Base-by-base conservation (phyloP, 306 rosid species). In the Medicago lupulina region DNA sequence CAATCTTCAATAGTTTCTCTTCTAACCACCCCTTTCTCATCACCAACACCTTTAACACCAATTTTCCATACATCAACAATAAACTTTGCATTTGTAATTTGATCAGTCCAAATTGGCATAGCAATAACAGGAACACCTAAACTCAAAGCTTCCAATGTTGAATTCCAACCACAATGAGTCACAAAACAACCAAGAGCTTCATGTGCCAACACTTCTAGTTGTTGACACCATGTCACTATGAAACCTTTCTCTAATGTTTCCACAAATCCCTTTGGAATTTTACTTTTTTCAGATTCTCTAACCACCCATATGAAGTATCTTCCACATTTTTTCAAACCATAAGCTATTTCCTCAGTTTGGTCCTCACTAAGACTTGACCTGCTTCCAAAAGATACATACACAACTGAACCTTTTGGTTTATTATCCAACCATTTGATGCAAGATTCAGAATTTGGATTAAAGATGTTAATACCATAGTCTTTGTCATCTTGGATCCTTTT, bases 401-500 rank as follows among this genome's bases (percentile, higher is more conserved):
- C 57, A 15, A 68, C 60, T 25, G 73, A 68, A 0, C 18, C 23
- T 47, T 47, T 68, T 4, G 44, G 73, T 47, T 47, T 68, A 0
- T 28, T 2, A 68, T 68, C 59, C 0, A 68, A 38, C 73, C 60
- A 68, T 47, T 69, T 69, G 60, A 69, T 69, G 44, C 59, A 68
- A 44, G 43, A 7, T 49, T 69, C 74, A 8, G n/a, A 15, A n/a
- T 69, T 49, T 50, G 23, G 43, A 69, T 2, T 18, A 25, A 49
- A 69, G 4, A 69, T 49, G 61, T 10, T 69, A 5, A 50, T 16
- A 1, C 61, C 74, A 69, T 69, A 49, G 4, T 69, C 61, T 3
- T 49, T 50, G 19, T 69, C 74, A 49, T 69, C 74, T 69, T 69
- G 41, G 9, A 69, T 8, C 3, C 74, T 69, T n/a, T 49, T 49